Base-by-base conservation (phyloP, 2,329 filamentous ascomycete species). In the Aspergillus vadensis region DNA sequence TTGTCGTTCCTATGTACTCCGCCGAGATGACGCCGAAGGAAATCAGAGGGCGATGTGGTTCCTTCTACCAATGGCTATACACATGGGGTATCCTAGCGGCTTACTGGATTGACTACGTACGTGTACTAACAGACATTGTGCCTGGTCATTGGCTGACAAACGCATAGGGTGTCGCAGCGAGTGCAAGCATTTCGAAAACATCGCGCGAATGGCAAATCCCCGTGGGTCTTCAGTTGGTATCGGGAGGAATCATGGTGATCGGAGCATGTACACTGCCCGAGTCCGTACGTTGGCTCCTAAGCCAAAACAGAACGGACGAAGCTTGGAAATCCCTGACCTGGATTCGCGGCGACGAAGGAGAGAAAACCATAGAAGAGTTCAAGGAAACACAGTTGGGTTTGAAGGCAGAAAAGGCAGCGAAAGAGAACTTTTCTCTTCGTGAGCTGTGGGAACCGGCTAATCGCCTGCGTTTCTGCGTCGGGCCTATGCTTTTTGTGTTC, bases 181-280 rank as follows among this genome's bases (percentile, higher is more conserved):
- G 47, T 17, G 25, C 47, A 17, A 10, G 72, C 3, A 81, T 82
- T 4, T 64, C 73, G 12, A 70, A 74, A 39, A 79, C 32, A 65
- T 83, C 8, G 62, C 70, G 67, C 14, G 82, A 85, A 63, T 85
- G 82, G 82, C 81, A 82, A 59, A 77, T 84, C 8, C 81, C 82
- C 0, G 66, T 74, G 38, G 72, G 72, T 17, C 65, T 83, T 12
- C 80, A 84, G 63, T 73, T 85, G 12, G 76, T 84, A 1, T 80
- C 81, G 0, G 81, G 79, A 1, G 78, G 74, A 2, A 69, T 84
- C 3, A 69, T 84, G 3, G 80, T 77, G 0, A 52, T 83, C 12
- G 82, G 82, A 0, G 81, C 83, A 74, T 67, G 83, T 5, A 71
- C 81, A 10, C 75, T 80, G 39, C 80, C 76, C 27, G 82, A 84